Evolutionary conservation across 108 stramenopile species (phyloP).

Genomic region (Skeletonema menzelii): DNA sequence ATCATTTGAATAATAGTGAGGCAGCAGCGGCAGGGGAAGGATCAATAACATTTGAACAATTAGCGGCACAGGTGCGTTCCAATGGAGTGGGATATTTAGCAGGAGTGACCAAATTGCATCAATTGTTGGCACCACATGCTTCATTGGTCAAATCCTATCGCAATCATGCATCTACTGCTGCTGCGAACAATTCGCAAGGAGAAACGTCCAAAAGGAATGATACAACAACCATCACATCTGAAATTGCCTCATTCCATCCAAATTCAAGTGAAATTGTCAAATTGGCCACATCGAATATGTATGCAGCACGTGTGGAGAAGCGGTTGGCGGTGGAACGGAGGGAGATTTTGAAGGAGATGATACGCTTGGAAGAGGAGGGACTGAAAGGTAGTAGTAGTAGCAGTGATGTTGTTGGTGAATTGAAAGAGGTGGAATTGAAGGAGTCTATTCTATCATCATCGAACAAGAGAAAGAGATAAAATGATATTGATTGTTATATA

Average conservation of each 20-base stretch:
- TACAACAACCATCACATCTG: background rate
- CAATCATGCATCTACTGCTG: background rate
- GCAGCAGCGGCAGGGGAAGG: too few relatives aligned
- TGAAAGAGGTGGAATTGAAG: background rate
- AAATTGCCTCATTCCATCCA: background rate
- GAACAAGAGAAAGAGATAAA: background rate
- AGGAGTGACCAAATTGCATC: conserved; percentile 34
- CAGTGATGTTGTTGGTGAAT: too few relatives aligned
- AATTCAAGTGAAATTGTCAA: conserved; percentile 11
- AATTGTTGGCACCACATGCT: conserved; percentile 41
- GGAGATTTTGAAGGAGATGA: conserved; percentile 45
- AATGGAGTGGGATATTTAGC: conserved; percentile 39
- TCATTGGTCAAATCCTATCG: conserved; percentile 26
- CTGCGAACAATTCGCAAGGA: background rate
- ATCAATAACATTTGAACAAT: conserved; percentile 12
- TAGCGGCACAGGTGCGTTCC: conserved; percentile 16
- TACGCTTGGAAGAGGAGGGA: conserved; percentile 39
- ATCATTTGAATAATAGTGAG: background rate
- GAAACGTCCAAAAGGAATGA: background rate
- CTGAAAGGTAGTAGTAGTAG: background rate
- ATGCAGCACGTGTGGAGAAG: conserved; percentile 39
- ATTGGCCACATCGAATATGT: conserved; percentile 42
- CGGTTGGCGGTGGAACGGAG: conserved; percentile 41
- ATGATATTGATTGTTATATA: too few relatives aligned
- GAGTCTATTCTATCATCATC: background rate